Percentiles rank a stretch among this genome's conserved stretches.
These are phyloP conservation scores for Fusarium duplospermum DNA, from an alignment of 2,329 filamentous ascomycete genomes.

Conservation along the genomic window DNA sequence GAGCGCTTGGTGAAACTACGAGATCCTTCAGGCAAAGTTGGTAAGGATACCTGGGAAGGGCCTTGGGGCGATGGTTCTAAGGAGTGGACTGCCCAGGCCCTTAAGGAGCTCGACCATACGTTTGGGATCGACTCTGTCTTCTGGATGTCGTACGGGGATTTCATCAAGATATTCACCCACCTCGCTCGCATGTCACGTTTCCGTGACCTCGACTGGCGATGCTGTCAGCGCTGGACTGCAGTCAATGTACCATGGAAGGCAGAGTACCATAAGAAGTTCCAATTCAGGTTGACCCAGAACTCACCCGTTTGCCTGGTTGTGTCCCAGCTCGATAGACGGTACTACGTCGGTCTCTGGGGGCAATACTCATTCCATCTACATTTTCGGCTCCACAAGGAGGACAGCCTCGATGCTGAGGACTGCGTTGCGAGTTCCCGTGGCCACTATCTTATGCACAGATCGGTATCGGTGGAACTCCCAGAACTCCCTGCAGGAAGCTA, in stretches of 20 bases:
- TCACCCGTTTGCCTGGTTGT: conserved; percentile 70
- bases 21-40: conserved; percentile 70
- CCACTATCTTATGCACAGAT: conserved; percentile 68
- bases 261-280: conserved; percentile 71
- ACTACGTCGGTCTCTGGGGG: conserved; percentile 70
- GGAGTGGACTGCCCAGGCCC: conserved; percentile 69
- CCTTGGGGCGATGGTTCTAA: conserved; percentile 70
- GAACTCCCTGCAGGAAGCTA: conserved; percentile 68
- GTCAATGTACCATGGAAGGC: conserved; percentile 72
- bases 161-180: conserved; percentile 70
- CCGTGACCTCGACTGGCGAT: conserved; percentile 66
- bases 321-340: conserved; percentile 70
- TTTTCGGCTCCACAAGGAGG: conserved; percentile 62
- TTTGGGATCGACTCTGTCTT: conserved; percentile 73
- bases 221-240: conserved; percentile 70
- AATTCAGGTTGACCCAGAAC: conserved; percentile 65
- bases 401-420: conserved; percentile 63
- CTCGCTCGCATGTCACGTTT: conserved; percentile 73
- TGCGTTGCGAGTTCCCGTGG: conserved; percentile 70
- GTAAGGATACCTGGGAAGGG: conserved; percentile 70
- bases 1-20: conserved; percentile 67
- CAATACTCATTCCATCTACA: conserved; percentile 65
- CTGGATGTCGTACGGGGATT: conserved; percentile 72
- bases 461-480: conserved; percentile 68
- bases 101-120: conserved; percentile 67